Evolutionary conservation across 2,329 filamentous ascomycete species (phyloP).

Genomic region (Xylaria sp.): DNA sequence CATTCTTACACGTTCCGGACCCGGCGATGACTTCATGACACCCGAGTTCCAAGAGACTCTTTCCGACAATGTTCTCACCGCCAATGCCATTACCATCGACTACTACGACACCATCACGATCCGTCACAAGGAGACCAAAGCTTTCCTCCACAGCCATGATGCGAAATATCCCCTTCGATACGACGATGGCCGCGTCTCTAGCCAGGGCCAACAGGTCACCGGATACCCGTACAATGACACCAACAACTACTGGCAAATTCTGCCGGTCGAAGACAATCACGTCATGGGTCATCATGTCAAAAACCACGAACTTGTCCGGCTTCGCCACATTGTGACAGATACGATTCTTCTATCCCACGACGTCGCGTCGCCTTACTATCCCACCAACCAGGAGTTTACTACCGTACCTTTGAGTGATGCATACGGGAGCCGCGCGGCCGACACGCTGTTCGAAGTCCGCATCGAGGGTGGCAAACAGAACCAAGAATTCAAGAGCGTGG

Average conservation of each 20-base stretch:
- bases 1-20: slow-evolving; percentile 86
- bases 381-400: slow-evolving; percentile 99
- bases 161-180: slow-evolving; percentile 93
- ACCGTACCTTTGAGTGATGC: slow-evolving; percentile 79
- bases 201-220: slow-evolving; percentile 97
- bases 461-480: slow-evolving; percentile 85
- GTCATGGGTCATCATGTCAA: slow-evolving; percentile 72
- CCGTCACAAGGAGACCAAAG: slow-evolving; percentile 96
- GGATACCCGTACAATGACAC: slow-evolving; percentile 98
- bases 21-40: slow-evolving; percentile 98
- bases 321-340: slow-evolving; percentile 87
- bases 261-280: slow-evolving; percentile 73
- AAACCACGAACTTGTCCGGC: slow-evolving; percentile 86
- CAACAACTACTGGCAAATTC: slow-evolving; percentile 97
- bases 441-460: slow-evolving; percentile 91
- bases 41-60: slow-evolving; percentile 98
- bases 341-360: slow-evolving; percentile 91
- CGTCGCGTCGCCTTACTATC: slow-evolving; percentile 94
- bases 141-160: slow-evolving; percentile 92
- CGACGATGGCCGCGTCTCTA: slow-evolving; percentile 96
- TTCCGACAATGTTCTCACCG: slow-evolving; percentile 91
- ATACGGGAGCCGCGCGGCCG: slow-evolving; percentile 78
- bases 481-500: slow-evolving; percentile 89
- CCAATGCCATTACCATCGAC: slow-evolving; percentile 84
- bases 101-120: slow-evolving; percentile 91